These are phyloP conservation scores for Salix dunnii DNA, from an alignment of 345 rosid species.

Conservation along the genomic window DNA sequence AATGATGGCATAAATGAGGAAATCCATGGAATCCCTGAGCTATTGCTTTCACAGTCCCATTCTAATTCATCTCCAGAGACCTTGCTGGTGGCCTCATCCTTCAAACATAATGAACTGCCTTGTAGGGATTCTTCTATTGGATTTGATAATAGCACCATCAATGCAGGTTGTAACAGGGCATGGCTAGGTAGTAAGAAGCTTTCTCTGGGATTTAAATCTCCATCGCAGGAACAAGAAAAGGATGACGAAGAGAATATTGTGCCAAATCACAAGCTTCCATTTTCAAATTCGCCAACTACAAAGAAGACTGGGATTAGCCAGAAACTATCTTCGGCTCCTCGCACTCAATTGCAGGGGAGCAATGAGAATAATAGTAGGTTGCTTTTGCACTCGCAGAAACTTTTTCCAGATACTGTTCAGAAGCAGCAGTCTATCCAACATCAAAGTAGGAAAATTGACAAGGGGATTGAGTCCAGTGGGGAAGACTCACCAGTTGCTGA, in stretches of 20 bases:
- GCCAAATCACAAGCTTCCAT: slow-evolving; percentile 14
- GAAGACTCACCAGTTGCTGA: slow-evolving; percentile 42
- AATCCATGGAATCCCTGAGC: slow-evolving; percentile 1
- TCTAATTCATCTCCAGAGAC: slow-evolving; percentile 5
- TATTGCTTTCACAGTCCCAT: neutral
- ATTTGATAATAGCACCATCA: slow-evolving; percentile 5
- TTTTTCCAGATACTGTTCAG: slow-evolving; percentile 8
- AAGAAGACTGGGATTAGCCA: slow-evolving; percentile 19
- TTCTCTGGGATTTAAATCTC: slow-evolving; percentile 38
- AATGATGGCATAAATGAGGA: slow-evolving; percentile 8
- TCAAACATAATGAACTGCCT: neutral
- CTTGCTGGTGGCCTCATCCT: neutral
- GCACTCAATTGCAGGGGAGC: slow-evolving; percentile 19
- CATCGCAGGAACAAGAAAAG: slow-evolving; percentile 10
- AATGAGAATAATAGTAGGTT: slow-evolving; percentile 12
- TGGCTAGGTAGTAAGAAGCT: slow-evolving; percentile 35
- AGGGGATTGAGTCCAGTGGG: slow-evolving; percentile 20
- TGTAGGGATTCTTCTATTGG: slow-evolving; percentile 13
- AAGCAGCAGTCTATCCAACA: slow-evolving; percentile 15
- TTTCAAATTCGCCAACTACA: slow-evolving; percentile 16
- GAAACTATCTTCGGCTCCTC: slow-evolving; percentile 35
- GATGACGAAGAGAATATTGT: slow-evolving; percentile 33
- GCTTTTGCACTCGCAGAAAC: neutral
- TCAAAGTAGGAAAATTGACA: slow-evolving; percentile 3
- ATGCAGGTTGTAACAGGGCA: slow-evolving; percentile 22